Base-by-base conservation (phyloP, 768 basidiomycete genomes). In the Lactarius quietus region DNA sequence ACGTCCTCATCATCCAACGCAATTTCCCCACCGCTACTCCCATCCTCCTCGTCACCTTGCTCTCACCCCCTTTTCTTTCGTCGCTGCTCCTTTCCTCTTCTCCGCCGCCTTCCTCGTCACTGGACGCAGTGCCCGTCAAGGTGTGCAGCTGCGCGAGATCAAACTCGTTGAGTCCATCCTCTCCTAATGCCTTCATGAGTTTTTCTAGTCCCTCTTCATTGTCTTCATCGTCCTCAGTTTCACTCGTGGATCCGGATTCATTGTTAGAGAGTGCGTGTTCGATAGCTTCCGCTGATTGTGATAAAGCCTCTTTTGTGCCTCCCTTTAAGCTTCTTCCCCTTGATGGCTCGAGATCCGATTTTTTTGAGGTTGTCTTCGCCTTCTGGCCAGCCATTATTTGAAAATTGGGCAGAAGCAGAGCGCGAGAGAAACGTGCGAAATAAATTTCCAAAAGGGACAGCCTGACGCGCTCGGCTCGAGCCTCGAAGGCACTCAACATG, bases 1-100 rank as follows among this genome's bases (percentile, higher is more conserved):
- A 81, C 83, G 20, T 87, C 86, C 7, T 85, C 77, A 45, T 92
- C 89, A 69, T 93, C 92, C 12, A 93, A 76, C 1, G 83, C 80
- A 35, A 92, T 73, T 14, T 78, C 82, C 6, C 81, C 76, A 9
- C 76, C 74, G 29, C 75, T 74, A 17, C 73, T 73, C 26, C 72
- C 75, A 26, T 74, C 74, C 6, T 70, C 73, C 12, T 73, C 74
- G 5, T 76, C 76, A 29, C 73, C 76, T n/a, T n/a, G n/a, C n/a
- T n/a, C n/a, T n/a, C n/a, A n/a, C n/a, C n/a, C n/a, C n/a, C n/a
- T n/a, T n/a, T n/a, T 20, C 69, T 72, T 28, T 79, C 74, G 15
- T 75, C 74, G 36, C 78, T 78, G 18, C 79, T 77, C 6, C 79
- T 75, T 5, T 75, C 74, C 10, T 63, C 68, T n/a, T 65, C 74